Evolutionary conservation across 257 asterid species (phyloP).

Genomic region (Primulina huaijiensis): DNA sequence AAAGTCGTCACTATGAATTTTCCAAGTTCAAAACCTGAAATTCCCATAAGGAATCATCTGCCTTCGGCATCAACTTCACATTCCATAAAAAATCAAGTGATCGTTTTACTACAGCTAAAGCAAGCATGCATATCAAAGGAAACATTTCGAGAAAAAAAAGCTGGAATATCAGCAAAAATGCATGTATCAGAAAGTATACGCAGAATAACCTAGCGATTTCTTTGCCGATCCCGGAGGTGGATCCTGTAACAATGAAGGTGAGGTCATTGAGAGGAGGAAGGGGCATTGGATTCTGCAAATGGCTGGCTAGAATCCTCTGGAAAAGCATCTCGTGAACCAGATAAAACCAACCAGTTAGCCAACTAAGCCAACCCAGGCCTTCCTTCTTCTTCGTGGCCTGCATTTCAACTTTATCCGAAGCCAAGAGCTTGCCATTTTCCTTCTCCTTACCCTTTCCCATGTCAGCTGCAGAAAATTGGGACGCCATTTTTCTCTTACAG

Average conservation of each 20-base stretch:
- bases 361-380: slow-evolving; percentile 81
- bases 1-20: too few relatives aligned
- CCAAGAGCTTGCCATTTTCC: slow-evolving; percentile 27
- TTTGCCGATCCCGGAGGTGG: slow-evolving; percentile 94
- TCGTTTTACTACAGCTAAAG: not conserved
- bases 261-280: slow-evolving; percentile 74
- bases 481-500: slow-evolving; percentile 30
- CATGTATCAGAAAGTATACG: not conserved
- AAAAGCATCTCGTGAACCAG: slow-evolving; percentile 73
- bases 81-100: not conserved
- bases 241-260: slow-evolving; percentile 87
- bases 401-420: slow-evolving; percentile 24
- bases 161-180: too few relatives aligned
- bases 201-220: slow-evolving; percentile 66
- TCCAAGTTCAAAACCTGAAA: not conserved
- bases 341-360: slow-evolving; percentile 79
- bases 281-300: slow-evolving; percentile 78
- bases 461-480: slow-evolving; percentile 38
- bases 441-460: slow-evolving; percentile 30
- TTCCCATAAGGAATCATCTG: not conserved
- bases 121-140: not conserved
- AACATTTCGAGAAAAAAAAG: not conserved
- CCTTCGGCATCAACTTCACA: not conserved
- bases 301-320: slow-evolving; percentile 93
- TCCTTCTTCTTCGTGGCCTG: slow-evolving; percentile 42